A percentile compares a stretch with the other conserved stretches of the same genome.
Conservation (phyloP, 257 asterid species). For the Cinchona pubescens region DNA sequence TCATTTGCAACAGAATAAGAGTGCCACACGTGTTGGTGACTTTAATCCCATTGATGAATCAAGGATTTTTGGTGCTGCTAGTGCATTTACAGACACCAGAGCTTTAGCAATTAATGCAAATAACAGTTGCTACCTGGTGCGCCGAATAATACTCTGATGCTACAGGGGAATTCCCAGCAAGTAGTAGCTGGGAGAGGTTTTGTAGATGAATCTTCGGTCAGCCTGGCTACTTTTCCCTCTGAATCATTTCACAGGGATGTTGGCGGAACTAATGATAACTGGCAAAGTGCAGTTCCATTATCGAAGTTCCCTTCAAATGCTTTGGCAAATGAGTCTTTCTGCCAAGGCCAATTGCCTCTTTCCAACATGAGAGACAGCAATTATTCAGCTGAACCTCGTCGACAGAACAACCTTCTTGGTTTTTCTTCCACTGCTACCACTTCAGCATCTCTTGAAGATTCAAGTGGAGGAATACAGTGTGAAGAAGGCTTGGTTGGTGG, state of each 20-base stretch:
- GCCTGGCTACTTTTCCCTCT: slow-evolving; percentile 41
- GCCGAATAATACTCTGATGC: slow-evolving; percentile 32
- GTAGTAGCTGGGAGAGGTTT: slow-evolving; percentile 42
- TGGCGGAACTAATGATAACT: slow-evolving; percentile 37
- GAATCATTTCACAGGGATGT: slow-evolving; percentile 41
- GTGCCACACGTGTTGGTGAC: slow-evolving; percentile 22
- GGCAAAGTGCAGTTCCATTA: slow-evolving; percentile 43
- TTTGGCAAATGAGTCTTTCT: slow-evolving; percentile 40
- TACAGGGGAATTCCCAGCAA: slow-evolving; percentile 49
- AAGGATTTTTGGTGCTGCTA: slow-evolving; percentile 35
- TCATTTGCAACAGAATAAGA: slow-evolving; percentile 48
- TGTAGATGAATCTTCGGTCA: slow-evolving; percentile 40
- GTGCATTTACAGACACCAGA: slow-evolving; percentile 38
- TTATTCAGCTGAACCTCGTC: slow-evolving; percentile 35
- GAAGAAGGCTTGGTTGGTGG: slow-evolving; percentile 42
- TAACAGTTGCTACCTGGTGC: slow-evolving; percentile 35
- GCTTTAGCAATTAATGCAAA: slow-evolving; percentile 34
- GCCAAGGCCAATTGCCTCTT: slow-evolving; percentile 42
- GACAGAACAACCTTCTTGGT: slow-evolving; percentile 37
- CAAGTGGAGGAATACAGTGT: slow-evolving; percentile 41
- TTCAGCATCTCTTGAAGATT: slow-evolving; percentile 45
- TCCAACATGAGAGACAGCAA: slow-evolving; percentile 35
- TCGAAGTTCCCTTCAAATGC: slow-evolving; percentile 43
- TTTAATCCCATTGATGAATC: slow-evolving; percentile 43
- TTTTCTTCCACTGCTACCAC: slow-evolving; percentile 38